Base-by-base conservation (phyloP, 75 land plant species). In the Picea glauca region DNA sequence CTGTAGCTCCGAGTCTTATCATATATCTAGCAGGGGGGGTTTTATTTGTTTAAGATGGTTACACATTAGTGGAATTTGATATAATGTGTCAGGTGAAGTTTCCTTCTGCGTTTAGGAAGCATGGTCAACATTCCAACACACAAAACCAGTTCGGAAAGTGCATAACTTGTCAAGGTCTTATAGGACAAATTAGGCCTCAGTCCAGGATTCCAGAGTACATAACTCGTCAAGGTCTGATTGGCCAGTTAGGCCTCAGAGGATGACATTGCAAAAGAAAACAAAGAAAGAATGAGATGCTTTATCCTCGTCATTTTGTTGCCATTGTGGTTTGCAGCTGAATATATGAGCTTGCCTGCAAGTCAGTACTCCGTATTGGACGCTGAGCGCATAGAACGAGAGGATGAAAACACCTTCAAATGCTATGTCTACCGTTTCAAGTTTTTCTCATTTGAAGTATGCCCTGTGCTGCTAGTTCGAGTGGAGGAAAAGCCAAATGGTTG, bases 351-450 rank as follows among this genome's bases (percentile, higher is more conserved):
- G 82, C 99, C 98, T n/a, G 98, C 98, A 33, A 94, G 98, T 75
- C 99, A 94, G 82, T 96, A 96, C 80, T 96, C 99, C 1, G 99
- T 96, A 70, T 75, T 96, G 83, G 99, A 96, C 81, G 98, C 94
- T 1, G 88, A 96, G 84, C 84, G 98, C 58, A 96, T 96, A 13
- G 99, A 96, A n/a, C n/a, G n/a, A n/a, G 89, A 94, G 38, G 95
- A 94, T 79, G 98, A 94, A 21, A 91, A 84, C 78, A 92, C 95
- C 1, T 96, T 96, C 75, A 70, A 86, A 79, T 96, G 99, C 80
- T 94, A 91, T 81, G 98, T 91, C n/a, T n/a, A 94, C 59, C 78
- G 84, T 38, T 60, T 96, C n/a, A 96, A 94, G 88, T 96, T 96
- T 82, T 94, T 96, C 79, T 62, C 83, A 21, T 92, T 96, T 68